These are phyloP conservation scores for Candida loeiensis DNA, from an alignment of 805 yeast species.

Conservation along the genomic window DNA sequence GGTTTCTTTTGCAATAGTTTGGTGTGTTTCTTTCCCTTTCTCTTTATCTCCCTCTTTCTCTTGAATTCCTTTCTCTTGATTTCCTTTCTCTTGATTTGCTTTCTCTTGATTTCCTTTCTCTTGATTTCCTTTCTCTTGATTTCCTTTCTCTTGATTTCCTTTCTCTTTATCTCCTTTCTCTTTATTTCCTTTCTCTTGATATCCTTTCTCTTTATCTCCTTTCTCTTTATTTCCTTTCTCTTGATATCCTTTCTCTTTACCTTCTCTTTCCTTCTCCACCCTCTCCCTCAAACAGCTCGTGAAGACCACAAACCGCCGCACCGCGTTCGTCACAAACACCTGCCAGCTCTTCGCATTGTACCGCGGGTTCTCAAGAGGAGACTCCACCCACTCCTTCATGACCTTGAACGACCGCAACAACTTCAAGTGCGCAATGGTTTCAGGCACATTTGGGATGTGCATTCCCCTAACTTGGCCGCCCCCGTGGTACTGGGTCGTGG, in stretches of 20 bases:
- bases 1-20: too few relatives aligned
- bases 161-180: too few relatives aligned
- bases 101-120: too few relatives aligned
- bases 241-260: too few relatives aligned
- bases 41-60: too few relatives aligned
- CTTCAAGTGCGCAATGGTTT: constrained; percentile 22
- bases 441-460: constrained; percentile 10
- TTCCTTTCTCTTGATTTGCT: too few relatives aligned
- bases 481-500: not conserved
- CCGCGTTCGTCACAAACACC: constrained; percentile 21
- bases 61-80: too few relatives aligned
- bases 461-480: not conserved
- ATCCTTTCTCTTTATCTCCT: not conserved
- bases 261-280: not conserved
- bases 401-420: constrained; percentile 19
- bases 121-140: too few relatives aligned
- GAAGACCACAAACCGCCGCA: constrained; percentile 20
- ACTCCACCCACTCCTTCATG: constrained; percentile 12
- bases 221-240: too few relatives aligned
- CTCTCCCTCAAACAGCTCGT: constrained; percentile 14
- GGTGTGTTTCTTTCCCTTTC: too few relatives aligned
- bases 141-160: too few relatives aligned
- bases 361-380: not conserved
- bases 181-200: not conserved
- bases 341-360: constrained; percentile 18